phyloP scores from a whole-genome alignment of 2,329 filamentous ascomycete species.

The Colletotrichum truncatum region DNA sequence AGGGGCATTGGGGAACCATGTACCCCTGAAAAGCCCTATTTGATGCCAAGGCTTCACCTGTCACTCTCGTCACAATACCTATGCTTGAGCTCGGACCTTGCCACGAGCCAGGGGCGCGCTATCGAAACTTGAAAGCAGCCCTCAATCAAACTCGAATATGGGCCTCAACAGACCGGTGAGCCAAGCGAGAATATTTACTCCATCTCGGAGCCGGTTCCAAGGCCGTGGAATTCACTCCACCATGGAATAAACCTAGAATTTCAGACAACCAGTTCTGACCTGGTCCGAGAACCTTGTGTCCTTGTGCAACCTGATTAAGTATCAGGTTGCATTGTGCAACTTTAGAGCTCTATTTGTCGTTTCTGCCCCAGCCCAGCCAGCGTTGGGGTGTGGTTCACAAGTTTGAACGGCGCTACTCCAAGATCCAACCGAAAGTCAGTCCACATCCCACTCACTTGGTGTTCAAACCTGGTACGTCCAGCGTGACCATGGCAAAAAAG shows the following conservation, averaged over 20 bases:
- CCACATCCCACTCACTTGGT: no score
- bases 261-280: not conserved
- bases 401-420: no score
- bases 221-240: not conserved
- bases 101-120: slow-evolving; percentile 2
- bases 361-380: no score
- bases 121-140: slow-evolving; percentile 7
- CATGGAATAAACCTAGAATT: not conserved
- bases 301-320: no score
- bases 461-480: no score
- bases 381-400: not conserved
- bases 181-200: not conserved
- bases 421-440: no score
- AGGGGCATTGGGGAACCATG: not conserved
- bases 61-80: not conserved
- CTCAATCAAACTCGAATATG: not conserved
- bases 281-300: no score
- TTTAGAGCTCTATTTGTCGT: no score
- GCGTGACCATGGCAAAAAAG: no score
- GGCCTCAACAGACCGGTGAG: not conserved
- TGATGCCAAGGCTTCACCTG: slow-evolving; percentile 13
- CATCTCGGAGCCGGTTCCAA: not conserved
- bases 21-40: slow-evolving; percentile 16
- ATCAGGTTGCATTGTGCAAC: no score
- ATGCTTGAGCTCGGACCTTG: slow-evolving; percentile 11